These are phyloP conservation scores for Pyrus communis DNA, from an alignment of 306 rosid genomes.

Conservation along the genomic window DNA sequence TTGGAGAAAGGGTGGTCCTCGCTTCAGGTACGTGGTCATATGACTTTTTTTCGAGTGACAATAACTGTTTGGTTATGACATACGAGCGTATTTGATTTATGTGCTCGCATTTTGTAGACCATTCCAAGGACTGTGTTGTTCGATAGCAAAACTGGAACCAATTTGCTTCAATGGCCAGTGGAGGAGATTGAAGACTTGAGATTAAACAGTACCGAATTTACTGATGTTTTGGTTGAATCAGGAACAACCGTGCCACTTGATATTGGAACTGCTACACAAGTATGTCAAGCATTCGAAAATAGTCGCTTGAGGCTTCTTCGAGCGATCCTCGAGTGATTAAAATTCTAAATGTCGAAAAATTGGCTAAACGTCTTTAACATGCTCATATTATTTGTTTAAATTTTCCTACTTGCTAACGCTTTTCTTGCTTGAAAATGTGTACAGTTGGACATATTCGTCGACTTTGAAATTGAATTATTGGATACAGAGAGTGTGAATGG, in stretches of 20 bases:
- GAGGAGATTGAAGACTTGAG: slow-evolving; percentile 77
- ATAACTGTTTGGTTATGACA: background rate
- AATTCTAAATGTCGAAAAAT: background rate
- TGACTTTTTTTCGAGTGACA: background rate
- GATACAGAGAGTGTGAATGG: slow-evolving; percentile 6
- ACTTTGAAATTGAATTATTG: slow-evolving; percentile 46
- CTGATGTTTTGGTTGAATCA: slow-evolving; percentile 39
- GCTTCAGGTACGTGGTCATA: slow-evolving; percentile 40
- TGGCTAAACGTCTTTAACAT: background rate
- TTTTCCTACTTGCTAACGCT: background rate
- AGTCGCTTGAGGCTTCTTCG: background rate
- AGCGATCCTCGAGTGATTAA: background rate
- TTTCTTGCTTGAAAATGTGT: background rate
- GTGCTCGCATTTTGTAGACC: slow-evolving; percentile 25
- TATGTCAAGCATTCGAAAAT: slow-evolving; percentile 3
- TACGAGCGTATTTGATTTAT: background rate
- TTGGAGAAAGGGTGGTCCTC: slow-evolving; percentile 79
- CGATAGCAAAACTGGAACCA: slow-evolving; percentile 54
- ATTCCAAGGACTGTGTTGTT: slow-evolving; percentile 71
- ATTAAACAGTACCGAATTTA: slow-evolving; percentile 35
- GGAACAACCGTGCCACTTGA: slow-evolving; percentile 56
- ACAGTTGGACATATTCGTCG: slow-evolving; percentile 71
- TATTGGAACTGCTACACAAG: slow-evolving; percentile 70
- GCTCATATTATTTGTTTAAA: background rate
- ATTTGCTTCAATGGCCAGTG: slow-evolving; percentile 76